Evolutionary conservation across 176 grass and related monocot genomes (phyloP).

Genomic region (Otatea glauca): DNA sequence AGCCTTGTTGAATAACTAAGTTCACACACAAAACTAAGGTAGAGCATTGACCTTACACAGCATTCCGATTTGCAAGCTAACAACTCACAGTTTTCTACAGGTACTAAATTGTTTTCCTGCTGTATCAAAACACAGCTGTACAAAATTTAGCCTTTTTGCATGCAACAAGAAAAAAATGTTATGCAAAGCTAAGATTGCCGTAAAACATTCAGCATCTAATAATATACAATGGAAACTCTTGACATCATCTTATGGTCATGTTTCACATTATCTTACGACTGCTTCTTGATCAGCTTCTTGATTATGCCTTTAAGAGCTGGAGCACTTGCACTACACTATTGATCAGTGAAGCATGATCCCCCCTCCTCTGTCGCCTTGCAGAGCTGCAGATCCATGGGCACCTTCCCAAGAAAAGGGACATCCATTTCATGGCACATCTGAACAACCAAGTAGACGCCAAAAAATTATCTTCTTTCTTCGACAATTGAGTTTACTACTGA

Average conservation of each 20-base stretch:
- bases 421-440: conserved; percentile 79
- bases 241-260: no score
- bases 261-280: no score
- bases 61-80: neutral
- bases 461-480: no score
- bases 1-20: neutral
- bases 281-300: conserved; percentile 18
- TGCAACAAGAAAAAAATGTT: neutral
- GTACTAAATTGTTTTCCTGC: neutral
- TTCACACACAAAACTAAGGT: neutral
- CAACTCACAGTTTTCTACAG: neutral
- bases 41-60: neutral
- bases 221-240: no score
- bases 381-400: conserved; percentile 78
- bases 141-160: neutral
- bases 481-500: no score
- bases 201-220: no score
- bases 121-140: no score
- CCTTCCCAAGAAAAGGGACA: conserved; percentile 81
- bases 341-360: conserved; percentile 67
- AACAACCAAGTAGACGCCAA: no score
- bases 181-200: neutral
- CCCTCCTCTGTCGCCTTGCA: conserved; percentile 71
- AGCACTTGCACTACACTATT: conserved; percentile 62
- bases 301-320: conserved; percentile 62